These are phyloP conservation scores for Aureobasidium sp. DNA, from an alignment of 2,329 filamentous ascomycete genomes.

Conservation along the genomic window DNA sequence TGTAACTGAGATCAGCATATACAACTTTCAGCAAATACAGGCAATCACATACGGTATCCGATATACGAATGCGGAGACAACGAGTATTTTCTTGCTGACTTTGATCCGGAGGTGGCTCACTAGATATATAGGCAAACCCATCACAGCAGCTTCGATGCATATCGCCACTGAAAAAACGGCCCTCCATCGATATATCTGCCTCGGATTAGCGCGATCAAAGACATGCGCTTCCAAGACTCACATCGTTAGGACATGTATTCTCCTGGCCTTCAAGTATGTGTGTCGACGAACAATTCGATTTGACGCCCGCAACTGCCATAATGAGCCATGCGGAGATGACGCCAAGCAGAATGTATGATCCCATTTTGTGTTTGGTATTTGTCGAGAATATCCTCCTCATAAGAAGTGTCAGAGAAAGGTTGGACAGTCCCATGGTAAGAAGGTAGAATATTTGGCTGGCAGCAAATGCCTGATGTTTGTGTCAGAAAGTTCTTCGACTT, in stretches of 20 bases:
- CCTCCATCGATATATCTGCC: conserved; percentile 23
- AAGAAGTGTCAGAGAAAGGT: conserved; percentile 26
- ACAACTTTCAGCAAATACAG: not conserved
- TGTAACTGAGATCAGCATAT: not conserved
- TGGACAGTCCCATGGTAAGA: conserved; percentile 23
- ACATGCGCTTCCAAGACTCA: not conserved
- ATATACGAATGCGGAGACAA: conserved; percentile 26
- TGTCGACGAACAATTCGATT: conserved; percentile 20
- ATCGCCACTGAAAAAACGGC: conserved; percentile 24
- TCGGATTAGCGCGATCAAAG: not conserved
- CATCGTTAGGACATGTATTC: conserved; percentile 4
- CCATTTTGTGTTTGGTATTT: conserved; percentile 18
- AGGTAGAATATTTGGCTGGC: conserved; percentile 26
- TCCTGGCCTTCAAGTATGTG: conserved; percentile 21
- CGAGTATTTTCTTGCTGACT: conserved; percentile 25
- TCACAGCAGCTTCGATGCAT: conserved; percentile 24
- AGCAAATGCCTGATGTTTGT: conserved; percentile 20
- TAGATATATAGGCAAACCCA: conserved; percentile 23
- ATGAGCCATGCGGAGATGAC: conserved; percentile 19
- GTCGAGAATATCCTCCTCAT: conserved; percentile 26
- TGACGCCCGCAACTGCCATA: conserved; percentile 22
- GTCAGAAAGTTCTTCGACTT: not conserved
- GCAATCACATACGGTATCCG: conserved; percentile 21
- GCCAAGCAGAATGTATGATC: conserved; percentile 20
- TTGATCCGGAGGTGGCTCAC: conserved; percentile 27